Evolutionary conservation across 2,329 filamentous ascomycete genomes (phyloP), one percentile per base, ranked within the genome.

Genomic region (Chlorencoelia australis): DNA sequence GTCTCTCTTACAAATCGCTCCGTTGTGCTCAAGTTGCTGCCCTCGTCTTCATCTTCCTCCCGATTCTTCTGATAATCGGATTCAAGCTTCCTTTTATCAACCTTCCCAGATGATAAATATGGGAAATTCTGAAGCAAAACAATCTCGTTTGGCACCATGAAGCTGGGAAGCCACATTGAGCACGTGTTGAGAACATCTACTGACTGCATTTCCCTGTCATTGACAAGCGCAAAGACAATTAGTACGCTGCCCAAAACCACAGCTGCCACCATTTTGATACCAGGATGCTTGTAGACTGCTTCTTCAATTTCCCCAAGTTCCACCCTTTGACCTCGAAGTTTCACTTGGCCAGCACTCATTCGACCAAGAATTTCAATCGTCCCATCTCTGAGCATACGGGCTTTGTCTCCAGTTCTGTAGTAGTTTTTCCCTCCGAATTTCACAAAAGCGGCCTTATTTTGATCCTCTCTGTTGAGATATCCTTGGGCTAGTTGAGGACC

Each of bases 321-420:
- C 33, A 93, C 72, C 32, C 86, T 70, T 58, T 94, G 87, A 1
- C 87, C 87, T 35, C 86, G 73, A 6, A 94, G 66, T 59, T 94
- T 94, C 33, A 94, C 78, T 57, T 95, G 88, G 0, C 84, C 86
- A 33, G 75, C 74, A 2, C 73, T 72, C 9, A 94, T 78, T 8
- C 88, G 78, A 0, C 88, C 88, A 21, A 88, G 67, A 51, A 84
- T 93, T 55, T 94, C 82, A n/a, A 95, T 66, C 0, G 69, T 73
- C 1, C 86, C 84, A 41, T 82, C 68, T 0, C 66, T 48, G 2
- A 71, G 68, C 32, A 94, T 67, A 15, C 73, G 70, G 4, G 82
- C 88, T 53, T 82, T 85, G 58, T 95, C 88, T 1, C 87, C 87
- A 1, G 87, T 94, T 19, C 83, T 72, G 57, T 95, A 95, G 0